Conservation (phyloP, 305 asterid genomes). For the Solanum hybrid region DNA sequence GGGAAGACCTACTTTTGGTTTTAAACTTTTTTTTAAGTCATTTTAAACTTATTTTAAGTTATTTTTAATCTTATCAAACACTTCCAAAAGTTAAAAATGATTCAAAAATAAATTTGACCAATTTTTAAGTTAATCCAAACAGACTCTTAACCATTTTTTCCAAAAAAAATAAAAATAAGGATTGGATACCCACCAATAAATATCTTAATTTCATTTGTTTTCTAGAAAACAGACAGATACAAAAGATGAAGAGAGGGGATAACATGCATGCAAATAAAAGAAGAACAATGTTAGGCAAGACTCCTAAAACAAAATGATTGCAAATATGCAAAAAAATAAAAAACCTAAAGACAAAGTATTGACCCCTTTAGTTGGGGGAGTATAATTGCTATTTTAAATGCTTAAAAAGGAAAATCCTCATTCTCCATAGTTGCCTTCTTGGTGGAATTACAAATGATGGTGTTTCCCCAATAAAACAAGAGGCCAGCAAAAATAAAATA, state of each 20-base stretch:
- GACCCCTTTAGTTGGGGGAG: background rate
- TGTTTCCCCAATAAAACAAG: background rate
- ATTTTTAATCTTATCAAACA: too few relatives aligned
- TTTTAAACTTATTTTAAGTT: too few relatives aligned
- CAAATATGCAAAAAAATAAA: background rate
- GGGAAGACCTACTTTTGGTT: background rate
- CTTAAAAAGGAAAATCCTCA: background rate
- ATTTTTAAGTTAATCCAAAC: background rate
- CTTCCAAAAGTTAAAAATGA: background rate
- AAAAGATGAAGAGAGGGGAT: background rate
- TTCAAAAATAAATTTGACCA: too few relatives aligned
- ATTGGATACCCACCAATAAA: background rate
- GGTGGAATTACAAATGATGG: background rate
- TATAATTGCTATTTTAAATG: background rate
- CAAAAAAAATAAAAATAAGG: background rate
- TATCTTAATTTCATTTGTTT: background rate
- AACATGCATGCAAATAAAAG: background rate
- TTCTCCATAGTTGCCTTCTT: background rate
- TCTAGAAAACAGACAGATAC: background rate
- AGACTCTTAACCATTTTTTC: background rate
- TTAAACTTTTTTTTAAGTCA: too few relatives aligned
- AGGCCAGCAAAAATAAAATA: background rate
- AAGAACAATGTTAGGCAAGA: background rate
- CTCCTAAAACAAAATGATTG: background rate
- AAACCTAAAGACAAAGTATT: background rate